These are phyloP conservation scores for Cryphonectria naterciae DNA, from an alignment of 2,329 filamentous ascomycete species.

Conservation along the genomic window DNA sequence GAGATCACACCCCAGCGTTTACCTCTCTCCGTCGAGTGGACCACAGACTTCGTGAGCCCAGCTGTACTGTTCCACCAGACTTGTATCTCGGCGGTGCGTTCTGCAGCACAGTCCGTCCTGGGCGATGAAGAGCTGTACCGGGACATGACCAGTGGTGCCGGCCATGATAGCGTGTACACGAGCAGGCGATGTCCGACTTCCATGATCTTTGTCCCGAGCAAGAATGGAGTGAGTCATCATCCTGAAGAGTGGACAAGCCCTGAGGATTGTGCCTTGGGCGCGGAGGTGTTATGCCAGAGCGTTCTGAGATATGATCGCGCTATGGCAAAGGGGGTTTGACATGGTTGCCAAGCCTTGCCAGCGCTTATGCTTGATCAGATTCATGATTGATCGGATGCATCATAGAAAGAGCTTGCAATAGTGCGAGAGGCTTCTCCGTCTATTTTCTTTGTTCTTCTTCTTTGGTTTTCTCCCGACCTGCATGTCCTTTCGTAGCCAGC, in stretches of 20 bases:
- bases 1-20: slow-evolving; percentile 41
- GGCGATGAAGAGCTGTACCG: slow-evolving; percentile 48
- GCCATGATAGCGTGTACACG: slow-evolving; percentile 60
- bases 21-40: slow-evolving; percentile 56
- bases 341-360: not conserved
- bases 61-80: slow-evolving; percentile 68
- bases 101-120: slow-evolving; percentile 61
- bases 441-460: too few species aligned
- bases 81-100: slow-evolving; percentile 67
- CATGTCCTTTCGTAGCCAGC: too few species aligned
- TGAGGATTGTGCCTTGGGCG: slow-evolving; percentile 62
- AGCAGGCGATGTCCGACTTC: slow-evolving; percentile 62
- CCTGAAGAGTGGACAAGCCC: slow-evolving; percentile 64
- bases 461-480: too few species aligned
- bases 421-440: too few species aligned
- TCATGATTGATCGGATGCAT: too few species aligned
- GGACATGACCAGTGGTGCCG: slow-evolving; percentile 47
- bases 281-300: slow-evolving; percentile 51
- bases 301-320: slow-evolving; percentile 44
- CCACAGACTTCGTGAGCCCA: slow-evolving; percentile 63
- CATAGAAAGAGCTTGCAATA: too few species aligned
- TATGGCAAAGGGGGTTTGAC: not conserved
- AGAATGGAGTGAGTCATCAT: slow-evolving; percentile 66
- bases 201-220: slow-evolving; percentile 70
- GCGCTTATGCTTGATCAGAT: too few species aligned